These are phyloP conservation scores for Sparassis latifolia DNA, from an alignment of 1,284 basidiomycete species.

Conservation along the genomic window DNA sequence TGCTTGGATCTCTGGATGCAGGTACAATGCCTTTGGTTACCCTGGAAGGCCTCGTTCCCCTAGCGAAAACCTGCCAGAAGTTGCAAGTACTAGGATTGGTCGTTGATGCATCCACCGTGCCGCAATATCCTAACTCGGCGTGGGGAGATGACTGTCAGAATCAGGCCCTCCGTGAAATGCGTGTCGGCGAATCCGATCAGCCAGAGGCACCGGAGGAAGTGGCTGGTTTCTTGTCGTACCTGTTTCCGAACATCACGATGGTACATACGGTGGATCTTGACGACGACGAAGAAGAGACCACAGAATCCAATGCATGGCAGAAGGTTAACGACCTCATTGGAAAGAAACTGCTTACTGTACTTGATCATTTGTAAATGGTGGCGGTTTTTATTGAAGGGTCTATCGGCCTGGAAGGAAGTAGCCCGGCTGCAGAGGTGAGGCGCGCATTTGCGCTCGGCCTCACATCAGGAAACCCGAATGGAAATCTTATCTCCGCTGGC, in stretches of 20 bases:
- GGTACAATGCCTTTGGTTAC: neutral
- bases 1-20: neutral
- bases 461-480: no score
- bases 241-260: neutral
- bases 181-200: neutral
- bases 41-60: neutral
- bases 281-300: neutral
- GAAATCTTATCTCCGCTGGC: no score
- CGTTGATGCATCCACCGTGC: neutral
- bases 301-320: neutral
- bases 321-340: neutral
- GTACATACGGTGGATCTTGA: neutral
- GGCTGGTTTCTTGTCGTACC: constrained; percentile 1
- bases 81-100: neutral
- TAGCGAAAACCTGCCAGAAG: neutral
- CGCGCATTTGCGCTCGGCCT: no score
- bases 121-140: neutral
- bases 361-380: neutral
- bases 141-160: neutral
- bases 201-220: neutral
- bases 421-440: no score
- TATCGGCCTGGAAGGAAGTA: no score
- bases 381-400: no score
- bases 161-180: neutral
- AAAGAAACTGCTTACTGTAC: neutral